phyloP scores from a whole-genome alignment of 768 basidiomycete genomes.

The Termitomyces sp. region DNA sequence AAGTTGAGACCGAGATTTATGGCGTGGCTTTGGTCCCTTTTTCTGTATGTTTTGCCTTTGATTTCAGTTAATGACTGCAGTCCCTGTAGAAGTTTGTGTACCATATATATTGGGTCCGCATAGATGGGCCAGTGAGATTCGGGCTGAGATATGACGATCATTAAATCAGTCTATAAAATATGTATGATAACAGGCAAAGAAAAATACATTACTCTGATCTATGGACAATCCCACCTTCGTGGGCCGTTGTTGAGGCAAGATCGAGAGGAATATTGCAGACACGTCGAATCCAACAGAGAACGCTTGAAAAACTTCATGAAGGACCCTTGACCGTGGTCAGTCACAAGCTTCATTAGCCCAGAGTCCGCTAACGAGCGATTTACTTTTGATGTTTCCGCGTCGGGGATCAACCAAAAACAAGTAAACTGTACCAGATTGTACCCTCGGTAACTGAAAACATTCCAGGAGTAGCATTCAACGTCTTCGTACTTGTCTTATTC shows the following conservation, averaged over 20 bases:
- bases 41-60: not conserved
- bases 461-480: not conserved
- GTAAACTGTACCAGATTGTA: not conserved
- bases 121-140: not conserved
- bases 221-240: not conserved
- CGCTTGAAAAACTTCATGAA: no score
- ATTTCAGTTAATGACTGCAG: not conserved
- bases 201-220: not conserved
- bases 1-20: not conserved
- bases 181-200: not conserved
- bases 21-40: not conserved
- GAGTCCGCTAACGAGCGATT: not conserved
- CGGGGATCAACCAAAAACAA: not conserved
- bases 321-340: not conserved
- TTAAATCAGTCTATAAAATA: not conserved
- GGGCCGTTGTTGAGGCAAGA: not conserved
- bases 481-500: not conserved
- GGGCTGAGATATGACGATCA: not conserved
- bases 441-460: not conserved
- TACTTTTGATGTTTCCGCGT: not conserved
- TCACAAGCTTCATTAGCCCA: not conserved
- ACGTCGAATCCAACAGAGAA: not conserved
- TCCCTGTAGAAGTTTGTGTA: no score
- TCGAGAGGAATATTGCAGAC: not conserved
- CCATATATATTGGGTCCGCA: no score